Percentiles rank a stretch among this genome's conserved stretches.
Conservation (phyloP, 2,329 filamentous ascomycete species). For the Fusarium sp. region DNA sequence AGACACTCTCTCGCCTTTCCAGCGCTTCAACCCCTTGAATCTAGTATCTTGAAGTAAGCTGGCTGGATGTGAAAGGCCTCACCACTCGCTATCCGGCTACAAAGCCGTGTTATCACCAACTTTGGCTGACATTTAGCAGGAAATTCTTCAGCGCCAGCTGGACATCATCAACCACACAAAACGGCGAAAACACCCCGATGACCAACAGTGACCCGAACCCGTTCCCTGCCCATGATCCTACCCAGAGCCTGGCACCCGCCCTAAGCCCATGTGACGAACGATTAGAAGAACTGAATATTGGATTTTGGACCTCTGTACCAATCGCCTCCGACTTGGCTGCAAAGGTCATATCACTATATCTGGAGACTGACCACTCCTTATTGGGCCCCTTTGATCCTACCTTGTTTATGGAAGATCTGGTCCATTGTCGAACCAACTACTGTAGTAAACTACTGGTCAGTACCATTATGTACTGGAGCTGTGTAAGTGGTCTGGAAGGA, state of each 20-base stretch:
- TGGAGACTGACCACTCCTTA: slow-evolving; percentile 52
- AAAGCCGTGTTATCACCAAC: neutral
- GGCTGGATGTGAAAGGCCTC: neutral
- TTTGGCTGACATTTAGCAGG: neutral
- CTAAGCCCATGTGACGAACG: slow-evolving; percentile 38
- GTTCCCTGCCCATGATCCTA: neutral
- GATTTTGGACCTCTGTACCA: slow-evolving; percentile 48
- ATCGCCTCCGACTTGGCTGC: slow-evolving; percentile 46
- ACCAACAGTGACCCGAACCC: neutral
- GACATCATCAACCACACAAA: neutral
- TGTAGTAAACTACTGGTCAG: slow-evolving; percentile 13
- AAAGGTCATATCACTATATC: slow-evolving; percentile 49
- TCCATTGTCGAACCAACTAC: slow-evolving; percentile 19
- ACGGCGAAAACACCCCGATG: neutral
- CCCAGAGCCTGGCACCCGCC: neutral
- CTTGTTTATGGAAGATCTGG: slow-evolving; percentile 49
- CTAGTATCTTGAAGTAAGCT: slow-evolving; percentile 12
- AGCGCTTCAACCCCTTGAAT: slow-evolving; percentile 3
- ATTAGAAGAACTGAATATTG: slow-evolving; percentile 43
- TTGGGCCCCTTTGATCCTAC: slow-evolving; percentile 49
- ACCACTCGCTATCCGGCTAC: neutral
- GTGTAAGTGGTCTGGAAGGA: slow-evolving; percentile 3
- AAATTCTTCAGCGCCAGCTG: neutral
- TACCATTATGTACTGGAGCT: slow-evolving; percentile 23
- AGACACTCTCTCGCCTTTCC: slow-evolving; percentile 22